Conservation (phyloP, 352 stramenopile genomes). For the Globisporangium spiculum region DNA sequence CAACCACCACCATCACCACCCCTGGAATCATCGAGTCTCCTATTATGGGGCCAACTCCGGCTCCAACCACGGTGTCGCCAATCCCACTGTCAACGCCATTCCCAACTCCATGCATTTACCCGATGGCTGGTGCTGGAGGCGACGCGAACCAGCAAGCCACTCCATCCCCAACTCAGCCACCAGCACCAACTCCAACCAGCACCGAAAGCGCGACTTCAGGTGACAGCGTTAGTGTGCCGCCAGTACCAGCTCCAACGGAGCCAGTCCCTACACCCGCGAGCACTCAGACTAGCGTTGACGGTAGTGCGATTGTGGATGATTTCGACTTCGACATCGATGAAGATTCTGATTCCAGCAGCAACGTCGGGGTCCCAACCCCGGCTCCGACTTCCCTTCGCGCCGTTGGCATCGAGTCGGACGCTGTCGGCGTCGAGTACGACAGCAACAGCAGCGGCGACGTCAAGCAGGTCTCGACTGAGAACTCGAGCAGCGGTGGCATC, state of each 20-base stretch:
- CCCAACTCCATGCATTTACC: conserved; percentile 8
- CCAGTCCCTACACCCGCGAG: neutral
- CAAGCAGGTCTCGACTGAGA: conserved; percentile 11
- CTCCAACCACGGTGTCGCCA: neutral
- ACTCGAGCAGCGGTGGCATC: conserved; percentile 7
- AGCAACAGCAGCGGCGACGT: conserved; percentile 4
- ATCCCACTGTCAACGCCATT: neutral
- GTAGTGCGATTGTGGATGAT: neutral
- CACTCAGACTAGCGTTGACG: neutral
- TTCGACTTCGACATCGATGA: conserved; percentile 1
- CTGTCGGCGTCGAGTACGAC: neutral
- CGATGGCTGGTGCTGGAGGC: neutral
- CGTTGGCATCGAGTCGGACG: neutral
- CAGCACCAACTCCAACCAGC: neutral
- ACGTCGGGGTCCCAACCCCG: neutral
- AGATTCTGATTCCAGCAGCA: neutral
- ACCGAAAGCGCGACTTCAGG: neutral
- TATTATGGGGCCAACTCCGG: neutral
- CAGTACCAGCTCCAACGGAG: neutral
- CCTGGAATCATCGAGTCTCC: neutral
- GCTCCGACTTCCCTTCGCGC: conserved; percentile 2
- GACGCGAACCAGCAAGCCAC: neutral
- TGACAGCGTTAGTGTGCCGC: neutral
- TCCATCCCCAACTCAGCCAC: neutral
- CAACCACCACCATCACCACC: neutral